Evolutionary conservation across 805 yeast genomes (phyloP), one percentile per base, ranked within the genome.

Genomic region (Pichia phayaonensis): DNA sequence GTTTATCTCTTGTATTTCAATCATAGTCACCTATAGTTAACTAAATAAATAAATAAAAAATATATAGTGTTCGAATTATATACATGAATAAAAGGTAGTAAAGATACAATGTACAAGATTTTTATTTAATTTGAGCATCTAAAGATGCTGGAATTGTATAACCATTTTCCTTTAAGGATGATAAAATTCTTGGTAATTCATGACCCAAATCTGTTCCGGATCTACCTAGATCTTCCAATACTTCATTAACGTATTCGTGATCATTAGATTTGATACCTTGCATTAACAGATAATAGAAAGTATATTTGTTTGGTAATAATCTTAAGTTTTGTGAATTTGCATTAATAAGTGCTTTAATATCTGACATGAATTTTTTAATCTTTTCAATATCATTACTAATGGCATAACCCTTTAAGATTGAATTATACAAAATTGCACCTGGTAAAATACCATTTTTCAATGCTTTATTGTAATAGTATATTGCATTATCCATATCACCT

Each of bases 321-420:
- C 59, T 61, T 31, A 58, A 56, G 15, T 49, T 50, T 2, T 54
- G 50, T 16, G 56, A 53, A 13, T 51, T 54, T 49, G 42, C 57
- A 24, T 57, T 52, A 1, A 40, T 26, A 22, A 43, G 31, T 44
- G 56, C 50, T 53, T 67, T 63, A 51, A 76, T 61, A n/a, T 59
- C 58, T 13, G 63, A 54, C 56, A 71, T 72, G 55, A 74, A 77
- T 31, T 68, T 49, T 46, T 69, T 60, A 1, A 81, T 80, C 42
- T 71, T 63, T 3, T 58, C 57, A 20, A 54, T 39, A 39, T 59
- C 55, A 5, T 59, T 76, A 40, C 59, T 55, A 36, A 64, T 66
- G 49, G 74, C 65, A 63, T 76, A 82, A 16, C 74, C 80, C 45
- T 71, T 69, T 56, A 80, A 69, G 66, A 79, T 72, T 4, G 76